Evolutionary conservation across 2,329 filamentous ascomycete genomes (phyloP), one percentile per base, ranked within the genome.

Genomic region (Hypomyces perniciosus): DNA sequence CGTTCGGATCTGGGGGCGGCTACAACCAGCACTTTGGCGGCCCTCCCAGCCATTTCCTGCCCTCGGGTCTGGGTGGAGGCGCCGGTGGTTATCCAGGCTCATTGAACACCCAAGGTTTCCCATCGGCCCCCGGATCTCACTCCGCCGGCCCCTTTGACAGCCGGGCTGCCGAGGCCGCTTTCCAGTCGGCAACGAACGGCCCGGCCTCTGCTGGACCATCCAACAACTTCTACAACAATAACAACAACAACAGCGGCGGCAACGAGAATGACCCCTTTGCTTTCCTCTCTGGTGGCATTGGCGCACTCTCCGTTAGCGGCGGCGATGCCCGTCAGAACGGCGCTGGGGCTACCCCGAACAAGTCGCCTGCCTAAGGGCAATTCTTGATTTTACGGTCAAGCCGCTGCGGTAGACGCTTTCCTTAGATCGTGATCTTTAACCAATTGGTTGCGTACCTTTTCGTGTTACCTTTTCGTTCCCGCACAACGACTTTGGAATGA

Each of bases 161-260:
- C 74, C 88, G 91, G 56, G 88, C 90, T 56, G 90, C 92, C 12
- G 92, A 97, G 73, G 90, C 90, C 54, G 92, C 93, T 28, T 99
- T 99, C 76, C 88, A 89, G 65, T 88, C 88, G 38, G 90, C 89
- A 37, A 85, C 85, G 60, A 92, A 93, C 60, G 88, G 88, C 50
- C 85, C 86, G 20, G 84, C 85, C 12, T 88, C 87, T 41, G 85
- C 85, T 54, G 88, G 86, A 38, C 83, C 85, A 33, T 84, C 86
- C 39, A 69, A 68, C 71, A 72, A 71, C 59, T 73, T 71, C 48
- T 72, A 73, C 55, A 65, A 61, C 55, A 66, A 52, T 39, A 53
- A 44, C 47, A 47, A 45, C 50, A 87, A 85, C 62, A 83, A 82
- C 64, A 88, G 86, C 62, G 86, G 85, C 65, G 76, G 83, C 60